Evolutionary conservation across 2,329 filamentous ascomycete species (phyloP).

Genomic region (Fusarium secorum): DNA sequence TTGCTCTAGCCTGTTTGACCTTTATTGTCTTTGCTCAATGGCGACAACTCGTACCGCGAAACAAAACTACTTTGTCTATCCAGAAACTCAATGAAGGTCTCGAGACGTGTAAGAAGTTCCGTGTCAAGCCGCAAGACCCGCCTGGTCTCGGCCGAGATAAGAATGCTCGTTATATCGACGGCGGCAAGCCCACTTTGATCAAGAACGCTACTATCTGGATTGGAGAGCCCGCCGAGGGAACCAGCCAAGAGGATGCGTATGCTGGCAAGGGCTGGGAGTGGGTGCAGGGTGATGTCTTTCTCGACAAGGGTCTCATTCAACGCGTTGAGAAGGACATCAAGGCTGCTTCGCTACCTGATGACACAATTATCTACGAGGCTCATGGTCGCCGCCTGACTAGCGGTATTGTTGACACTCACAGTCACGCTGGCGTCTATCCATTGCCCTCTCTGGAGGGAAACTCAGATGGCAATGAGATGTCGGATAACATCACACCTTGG

Average conservation of each 20-base stretch:
- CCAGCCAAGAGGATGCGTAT: conserved; percentile 60
- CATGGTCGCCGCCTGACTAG: conserved; percentile 68
- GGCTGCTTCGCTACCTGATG: conserved; percentile 52
- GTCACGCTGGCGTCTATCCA: conserved; percentile 67
- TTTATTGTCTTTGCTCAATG: conserved; percentile 62
- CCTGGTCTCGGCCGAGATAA: conserved; percentile 62
- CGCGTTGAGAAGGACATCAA: conserved; percentile 58
- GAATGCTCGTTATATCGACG: conserved; percentile 68
- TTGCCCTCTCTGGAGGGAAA: conserved; percentile 64
- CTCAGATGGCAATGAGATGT: conserved; percentile 70
- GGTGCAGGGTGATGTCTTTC: conserved; percentile 65
- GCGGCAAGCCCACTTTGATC: conserved; percentile 67
- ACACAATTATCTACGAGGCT: conserved; percentile 64
- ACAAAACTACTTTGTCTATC: conserved; percentile 55
- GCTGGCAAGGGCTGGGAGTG: conserved; percentile 68
- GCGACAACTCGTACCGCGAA: conserved; percentile 49
- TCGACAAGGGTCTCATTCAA: conserved; percentile 69
- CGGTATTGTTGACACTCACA: conserved; percentile 77
- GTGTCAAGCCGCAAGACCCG: conserved; percentile 62
- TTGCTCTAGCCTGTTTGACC: conserved; percentile 56
- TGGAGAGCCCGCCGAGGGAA: conserved; percentile 64
- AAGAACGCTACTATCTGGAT: conserved; percentile 73
- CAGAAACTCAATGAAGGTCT: conserved; percentile 63
- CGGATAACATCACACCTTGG: conserved; percentile 70
- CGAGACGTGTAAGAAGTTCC: conserved; percentile 63